Evolutionary conservation across 108 stramenopile species (phyloP).

Genomic region (Skeletonema marinoi): DNA sequence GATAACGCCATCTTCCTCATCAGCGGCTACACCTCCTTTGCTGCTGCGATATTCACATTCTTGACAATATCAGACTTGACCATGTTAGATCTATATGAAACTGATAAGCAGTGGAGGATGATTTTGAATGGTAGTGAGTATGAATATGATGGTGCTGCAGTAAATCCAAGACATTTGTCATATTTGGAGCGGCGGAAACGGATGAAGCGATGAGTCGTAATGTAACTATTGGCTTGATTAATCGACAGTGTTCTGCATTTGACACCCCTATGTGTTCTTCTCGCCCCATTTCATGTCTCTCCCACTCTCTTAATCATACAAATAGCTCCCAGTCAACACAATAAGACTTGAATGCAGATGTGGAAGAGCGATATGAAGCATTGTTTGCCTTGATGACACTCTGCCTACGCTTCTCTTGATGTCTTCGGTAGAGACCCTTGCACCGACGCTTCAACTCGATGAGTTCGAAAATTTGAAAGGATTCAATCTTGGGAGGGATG

Average conservation of each 20-base stretch:
- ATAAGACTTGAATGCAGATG: not conserved
- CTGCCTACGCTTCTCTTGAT: not conserved
- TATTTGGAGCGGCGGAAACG: slow-evolving; percentile 59
- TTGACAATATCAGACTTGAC: slow-evolving; percentile 67
- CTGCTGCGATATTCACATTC: slow-evolving; percentile 57
- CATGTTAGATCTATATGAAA: slow-evolving; percentile 62
- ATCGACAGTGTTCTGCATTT: too few relatives aligned
- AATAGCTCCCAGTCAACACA: not conserved
- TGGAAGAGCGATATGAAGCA: not conserved
- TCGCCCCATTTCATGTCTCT: not conserved
- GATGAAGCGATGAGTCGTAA: slow-evolving; percentile 5
- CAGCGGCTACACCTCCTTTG: slow-evolving; percentile 62
- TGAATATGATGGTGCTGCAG: slow-evolving; percentile 63
- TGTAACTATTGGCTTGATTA: not conserved
- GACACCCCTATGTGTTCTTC: too few relatives aligned
- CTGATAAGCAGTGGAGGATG: slow-evolving; percentile 66
- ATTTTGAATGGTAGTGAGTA: slow-evolving; percentile 39
- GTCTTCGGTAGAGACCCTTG: not conserved
- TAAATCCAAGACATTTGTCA: slow-evolving; percentile 57
- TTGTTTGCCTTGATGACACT: not conserved
- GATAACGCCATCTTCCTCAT: slow-evolving; percentile 57
- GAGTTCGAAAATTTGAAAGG: not conserved
- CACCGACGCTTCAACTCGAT: too few relatives aligned
- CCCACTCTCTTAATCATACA: not conserved
- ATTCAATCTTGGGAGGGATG: not conserved